Evolutionary conservation across 2,329 filamentous ascomycete genomes (phyloP).

Genomic region (Xenoacremonium recifei): DNA sequence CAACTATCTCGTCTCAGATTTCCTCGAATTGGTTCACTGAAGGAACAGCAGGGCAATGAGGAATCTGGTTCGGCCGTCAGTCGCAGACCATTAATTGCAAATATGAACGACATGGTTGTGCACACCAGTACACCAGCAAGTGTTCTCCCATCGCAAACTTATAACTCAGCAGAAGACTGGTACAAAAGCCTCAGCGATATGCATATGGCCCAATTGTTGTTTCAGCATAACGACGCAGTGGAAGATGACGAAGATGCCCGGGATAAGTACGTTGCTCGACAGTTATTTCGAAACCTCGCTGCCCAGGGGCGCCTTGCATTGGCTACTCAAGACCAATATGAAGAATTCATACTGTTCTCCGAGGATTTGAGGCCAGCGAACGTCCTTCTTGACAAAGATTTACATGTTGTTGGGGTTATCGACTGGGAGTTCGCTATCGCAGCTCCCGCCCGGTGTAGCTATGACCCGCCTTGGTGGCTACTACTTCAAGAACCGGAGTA

Average conservation of each 20-base stretch:
- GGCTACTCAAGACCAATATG: not conserved
- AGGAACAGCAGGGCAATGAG: conserved; percentile 15
- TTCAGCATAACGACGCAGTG: conserved; percentile 38
- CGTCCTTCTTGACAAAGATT: conserved; percentile 26
- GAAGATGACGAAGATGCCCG: conserved; percentile 27
- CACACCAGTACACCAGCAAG: conserved; percentile 18
- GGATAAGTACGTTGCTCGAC: conserved; percentile 32
- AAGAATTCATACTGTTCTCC: conserved; percentile 18
- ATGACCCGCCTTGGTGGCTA: conserved; percentile 39
- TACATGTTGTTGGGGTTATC: conserved; percentile 31
- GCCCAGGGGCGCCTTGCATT: conserved; percentile 7
- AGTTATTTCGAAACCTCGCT: conserved; percentile 31
- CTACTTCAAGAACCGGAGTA: conserved; percentile 30
- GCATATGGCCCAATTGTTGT: conserved; percentile 34
- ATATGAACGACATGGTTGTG: conserved; percentile 38
- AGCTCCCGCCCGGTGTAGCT: conserved; percentile 31
- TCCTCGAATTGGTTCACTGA: conserved; percentile 36
- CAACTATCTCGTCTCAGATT: conserved; percentile 36
- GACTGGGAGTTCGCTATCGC: conserved; percentile 42
- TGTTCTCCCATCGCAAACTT: conserved; percentile 25
- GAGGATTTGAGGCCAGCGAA: conserved; percentile 31
- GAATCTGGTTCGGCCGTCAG: conserved; percentile 25
- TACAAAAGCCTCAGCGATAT: conserved; percentile 33
- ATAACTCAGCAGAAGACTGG: conserved; percentile 30
- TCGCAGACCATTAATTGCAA: conserved; percentile 34